phyloP scores from a whole-genome alignment of 1,284 basidiomycete genomes.

The Omphalotus olearius region DNA sequence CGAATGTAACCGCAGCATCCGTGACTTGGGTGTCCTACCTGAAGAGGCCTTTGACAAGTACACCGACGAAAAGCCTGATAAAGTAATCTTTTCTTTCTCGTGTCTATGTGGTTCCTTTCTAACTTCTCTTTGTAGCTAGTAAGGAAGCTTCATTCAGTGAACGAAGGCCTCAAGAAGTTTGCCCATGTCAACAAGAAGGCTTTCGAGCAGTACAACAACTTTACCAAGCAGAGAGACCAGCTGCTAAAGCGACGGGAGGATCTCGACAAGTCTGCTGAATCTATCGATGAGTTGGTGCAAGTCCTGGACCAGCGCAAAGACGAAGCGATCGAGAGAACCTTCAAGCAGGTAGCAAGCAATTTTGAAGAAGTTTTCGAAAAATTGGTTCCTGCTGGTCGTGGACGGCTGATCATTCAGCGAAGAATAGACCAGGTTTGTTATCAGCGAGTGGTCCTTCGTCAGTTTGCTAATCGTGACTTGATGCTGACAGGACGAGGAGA shows the following conservation, averaged over 20 bases:
- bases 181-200: slow-evolving; percentile 99
- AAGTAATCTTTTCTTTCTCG: slow-evolving; percentile 42
- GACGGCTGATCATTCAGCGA: slow-evolving; percentile 89
- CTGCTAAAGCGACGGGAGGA: slow-evolving; percentile 85
- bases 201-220: slow-evolving; percentile 97
- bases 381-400: slow-evolving; percentile 93
- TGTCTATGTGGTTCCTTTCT: background rate
- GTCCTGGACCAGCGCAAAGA: slow-evolving; percentile 96
- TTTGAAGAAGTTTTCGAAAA: slow-evolving; percentile 98
- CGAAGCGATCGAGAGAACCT: slow-evolving; percentile 97
- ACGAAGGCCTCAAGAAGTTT: slow-evolving; percentile 93
- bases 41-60: slow-evolving; percentile 98
- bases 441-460: slow-evolving; percentile 5
- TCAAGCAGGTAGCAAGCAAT: slow-evolving; percentile 96
- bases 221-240: slow-evolving; percentile 96
- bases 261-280: slow-evolving; percentile 82
- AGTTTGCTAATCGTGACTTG: background rate
- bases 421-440: slow-evolving; percentile 71
- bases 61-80: slow-evolving; percentile 76
- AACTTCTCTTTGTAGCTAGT: slow-evolving; percentile 56
- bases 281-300: slow-evolving; percentile 93
- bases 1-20: slow-evolving; percentile 90
- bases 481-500: slow-evolving; percentile 60
- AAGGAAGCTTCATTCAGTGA: slow-evolving; percentile 86
- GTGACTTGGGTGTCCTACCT: slow-evolving; percentile 93